Evolutionary conservation across 2,329 filamentous ascomycete genomes (phyloP), one percentile per base, ranked within the genome.

Genomic region (Colletotrichum sojae): DNA sequence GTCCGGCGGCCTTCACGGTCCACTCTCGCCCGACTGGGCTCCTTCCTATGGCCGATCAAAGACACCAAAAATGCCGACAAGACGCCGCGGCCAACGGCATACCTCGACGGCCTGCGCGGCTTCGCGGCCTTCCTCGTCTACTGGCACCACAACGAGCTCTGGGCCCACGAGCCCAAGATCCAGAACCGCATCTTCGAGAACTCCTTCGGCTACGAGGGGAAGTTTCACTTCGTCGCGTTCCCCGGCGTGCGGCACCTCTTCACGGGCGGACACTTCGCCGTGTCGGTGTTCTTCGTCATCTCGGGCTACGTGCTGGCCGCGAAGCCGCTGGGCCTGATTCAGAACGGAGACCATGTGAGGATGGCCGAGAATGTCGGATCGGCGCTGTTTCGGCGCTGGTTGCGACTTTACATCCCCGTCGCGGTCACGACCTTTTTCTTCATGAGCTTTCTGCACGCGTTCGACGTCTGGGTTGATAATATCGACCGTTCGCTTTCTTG

Each of bases 191-290:
- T 79, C 54, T 75, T 81, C 25, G 67, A 66, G 8, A 57, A 71
- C 16, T 45, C 83, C 8, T 91, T 83, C 70, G 84, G 86, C 45
- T 84, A 85, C 73, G 74, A 85, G 1, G 79, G 82, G 70, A 78
- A 83, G 54, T 81, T 86, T 76, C 78, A 86, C 75, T 77, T 89
- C 72, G 76, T 80, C 73, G 76, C 82, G 62, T 81, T 93, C 4
- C 90, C 89, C 4, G 82, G 84, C 1, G 76, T 93, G 40, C 83
- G 91, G 31, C 81, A 83, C 43, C 84, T 92, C 73, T 90, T 91
- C 75, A 83, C 84, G 0, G 89, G 89, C 2, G 88, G 89, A 0
- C 88, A 91, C 78, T 87, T 89, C 12, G 76, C 78, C 45, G 87
- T 89, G 1, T 81, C 85, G 6, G 80, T 82, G 12, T 89, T 89